Evolutionary conservation across 176 grass and related monocot genomes (phyloP), one percentile per base, ranked within the genome.

Genomic region (Echinochloa phyllopogon): DNA sequence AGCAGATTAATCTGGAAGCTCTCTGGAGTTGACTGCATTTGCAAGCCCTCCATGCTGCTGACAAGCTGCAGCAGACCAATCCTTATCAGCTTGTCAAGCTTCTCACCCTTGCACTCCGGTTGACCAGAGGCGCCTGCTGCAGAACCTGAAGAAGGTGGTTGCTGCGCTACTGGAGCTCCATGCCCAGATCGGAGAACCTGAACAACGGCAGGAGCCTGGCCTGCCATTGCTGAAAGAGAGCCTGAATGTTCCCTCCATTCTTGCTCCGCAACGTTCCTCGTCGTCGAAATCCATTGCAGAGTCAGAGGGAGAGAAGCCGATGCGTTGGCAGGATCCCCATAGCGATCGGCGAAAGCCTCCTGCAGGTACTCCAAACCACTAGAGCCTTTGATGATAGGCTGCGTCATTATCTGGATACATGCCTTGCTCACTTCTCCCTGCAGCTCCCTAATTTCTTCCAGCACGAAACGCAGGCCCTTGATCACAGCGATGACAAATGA

Each of bases 361-460:
- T 94, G 91, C 84, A 99, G 87, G 75, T 96, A 99, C 66, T 96
- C 93, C 29, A 94, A 77, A 80, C 96, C 93, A 12, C 74, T 86
- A 69, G 87, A 90, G n/a, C 94, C 93, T 87, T 89, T 93, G 52
- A 96, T 79, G 57, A 94, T 88, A 1, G 90, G 93, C 65, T 96
- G 86, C 76, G 94, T 69, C 74, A 3, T 10, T 3, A 96, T 71
- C 62, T 96, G 88, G 65, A 99, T 91, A 49, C 76, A 91, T 40
- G 89, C 89, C 58, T 91, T 90, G 43, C 88, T 96, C 23, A 99
- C 86, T 83, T 99, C 91, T 67, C 25, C 85, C 53, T 89, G 91
- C 74, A 99, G 88, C 80, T 86, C 86, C 96, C 89, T 86, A 89
- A 99, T 92, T 74, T 99, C 91, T 81, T 96, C 93, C n/a, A 96